A percentile compares a stretch with the other conserved stretches of the same genome.
Evolutionary conservation across 768 basidiomycete genomes (phyloP).

Genomic region (Termitomyces eurrhizus): DNA sequence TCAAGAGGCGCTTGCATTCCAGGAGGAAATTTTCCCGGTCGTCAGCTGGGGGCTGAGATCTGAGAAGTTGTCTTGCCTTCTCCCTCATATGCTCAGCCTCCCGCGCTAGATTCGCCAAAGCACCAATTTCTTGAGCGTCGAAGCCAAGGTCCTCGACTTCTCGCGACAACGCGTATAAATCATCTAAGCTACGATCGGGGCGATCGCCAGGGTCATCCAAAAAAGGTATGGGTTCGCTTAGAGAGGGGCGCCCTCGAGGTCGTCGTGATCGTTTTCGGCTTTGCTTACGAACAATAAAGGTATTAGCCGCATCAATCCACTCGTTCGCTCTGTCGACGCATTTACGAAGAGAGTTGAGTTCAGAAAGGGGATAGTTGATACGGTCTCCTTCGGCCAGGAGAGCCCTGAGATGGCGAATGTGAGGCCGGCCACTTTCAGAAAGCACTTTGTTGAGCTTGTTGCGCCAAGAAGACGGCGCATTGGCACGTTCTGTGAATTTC

Average conservation of each 20-base stretch:
- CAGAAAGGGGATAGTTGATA: constrained; percentile 70
- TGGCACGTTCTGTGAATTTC: constrained; percentile 68
- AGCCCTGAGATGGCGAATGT: constrained; percentile 73
- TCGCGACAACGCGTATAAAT: constrained; percentile 62
- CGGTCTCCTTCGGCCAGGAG: constrained; percentile 88
- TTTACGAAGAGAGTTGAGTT: constrained; percentile 67
- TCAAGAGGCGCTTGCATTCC: constrained; percentile 68
- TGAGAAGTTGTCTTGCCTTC: constrained; percentile 52
- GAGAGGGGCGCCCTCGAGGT: constrained; percentile 50
- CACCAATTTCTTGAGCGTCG: constrained; percentile 71
- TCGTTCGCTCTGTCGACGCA: constrained; percentile 80
- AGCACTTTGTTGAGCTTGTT: constrained; percentile 64
- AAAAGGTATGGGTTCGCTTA: constrained; percentile 30
- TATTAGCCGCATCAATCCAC: constrained; percentile 85
- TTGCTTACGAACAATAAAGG: constrained; percentile 75
- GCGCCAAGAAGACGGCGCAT: constrained; percentile 73
- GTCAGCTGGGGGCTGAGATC: constrained; percentile 33
- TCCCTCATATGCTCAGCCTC: constrained; percentile 62
- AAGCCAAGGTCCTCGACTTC: constrained; percentile 83
- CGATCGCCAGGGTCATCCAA: constrained; percentile 60
- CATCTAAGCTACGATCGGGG: constrained; percentile 67
- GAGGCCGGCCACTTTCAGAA: constrained; percentile 64
- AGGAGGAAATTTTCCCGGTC: constrained; percentile 55
- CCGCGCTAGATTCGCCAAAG: constrained; percentile 49
- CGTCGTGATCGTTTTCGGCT: constrained; percentile 72